phyloP scores from a whole-genome alignment of 2,329 filamentous ascomycete species.

The Fusarium staphyleae region DNA sequence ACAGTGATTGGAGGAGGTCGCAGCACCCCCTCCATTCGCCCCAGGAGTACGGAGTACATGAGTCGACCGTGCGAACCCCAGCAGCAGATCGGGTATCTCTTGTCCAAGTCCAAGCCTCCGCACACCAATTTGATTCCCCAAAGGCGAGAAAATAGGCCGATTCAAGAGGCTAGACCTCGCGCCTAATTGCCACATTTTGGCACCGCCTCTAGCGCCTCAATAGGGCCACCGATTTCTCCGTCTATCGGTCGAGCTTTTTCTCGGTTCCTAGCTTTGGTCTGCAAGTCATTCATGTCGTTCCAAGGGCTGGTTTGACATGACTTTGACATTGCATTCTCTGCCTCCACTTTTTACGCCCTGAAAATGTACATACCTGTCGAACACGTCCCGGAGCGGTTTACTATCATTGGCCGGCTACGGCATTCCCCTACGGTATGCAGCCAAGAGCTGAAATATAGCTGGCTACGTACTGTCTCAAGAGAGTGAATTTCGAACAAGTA shows the following conservation, averaged over 20 bases:
- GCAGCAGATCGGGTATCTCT: constrained; percentile 20
- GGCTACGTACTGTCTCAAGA: too few species aligned
- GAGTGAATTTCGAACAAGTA: too few species aligned
- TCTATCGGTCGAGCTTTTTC: neutral
- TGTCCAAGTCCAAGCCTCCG: neutral
- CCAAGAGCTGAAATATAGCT: too few species aligned
- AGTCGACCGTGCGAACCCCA: constrained; percentile 3
- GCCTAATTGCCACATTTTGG: neutral
- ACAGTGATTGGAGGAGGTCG: constrained; percentile 34
- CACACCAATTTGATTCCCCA: neutral
- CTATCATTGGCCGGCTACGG: constrained; percentile 21
- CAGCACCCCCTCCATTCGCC: constrained; percentile 3
- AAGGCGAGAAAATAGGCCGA: neutral
- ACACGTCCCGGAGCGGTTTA: constrained; percentile 13
- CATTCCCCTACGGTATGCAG: neutral
- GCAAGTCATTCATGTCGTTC: neutral
- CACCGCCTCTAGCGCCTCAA: neutral
- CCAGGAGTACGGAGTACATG: constrained; percentile 7
- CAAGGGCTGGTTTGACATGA: constrained; percentile 17
- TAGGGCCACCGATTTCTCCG: neutral
- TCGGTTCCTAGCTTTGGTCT: neutral
- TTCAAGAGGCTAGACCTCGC: neutral
- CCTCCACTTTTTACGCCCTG: constrained; percentile 5
- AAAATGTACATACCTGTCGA: neutral
- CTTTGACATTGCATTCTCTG: constrained; percentile 6